Evolutionary conservation across 2,329 filamentous ascomycete species (phyloP).

Genomic region (Aureobasidium sp.): DNA sequence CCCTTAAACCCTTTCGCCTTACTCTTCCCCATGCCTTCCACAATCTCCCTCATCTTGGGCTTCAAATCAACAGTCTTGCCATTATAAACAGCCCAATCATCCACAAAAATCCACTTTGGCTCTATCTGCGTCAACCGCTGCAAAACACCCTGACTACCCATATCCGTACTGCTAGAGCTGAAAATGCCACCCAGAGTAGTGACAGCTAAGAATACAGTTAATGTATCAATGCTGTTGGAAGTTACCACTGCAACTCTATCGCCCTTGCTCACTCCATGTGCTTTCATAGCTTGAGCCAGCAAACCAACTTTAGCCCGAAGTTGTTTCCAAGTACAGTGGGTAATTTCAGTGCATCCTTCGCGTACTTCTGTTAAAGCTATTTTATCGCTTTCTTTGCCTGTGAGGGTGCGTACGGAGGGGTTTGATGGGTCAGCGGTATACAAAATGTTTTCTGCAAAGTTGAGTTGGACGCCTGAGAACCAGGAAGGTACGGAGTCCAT

Average conservation of each 20-base stretch:
- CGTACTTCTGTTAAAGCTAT: slow-evolving; percentile 65
- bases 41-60: slow-evolving; percentile 60
- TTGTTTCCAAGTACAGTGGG: slow-evolving; percentile 58
- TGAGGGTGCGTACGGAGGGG: slow-evolving; percentile 40
- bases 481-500: slow-evolving; percentile 67
- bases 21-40: slow-evolving; percentile 49
- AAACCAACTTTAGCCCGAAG: slow-evolving; percentile 51
- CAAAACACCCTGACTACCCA: slow-evolving; percentile 69
- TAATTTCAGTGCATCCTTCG: slow-evolving; percentile 50
- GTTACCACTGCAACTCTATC: slow-evolving; percentile 70
- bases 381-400: slow-evolving; percentile 61
- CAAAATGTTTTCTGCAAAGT: slow-evolving; percentile 74
- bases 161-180: slow-evolving; percentile 70
- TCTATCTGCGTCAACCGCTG: slow-evolving; percentile 67
- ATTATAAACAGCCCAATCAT: slow-evolving; percentile 73
- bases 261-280: slow-evolving; percentile 57
- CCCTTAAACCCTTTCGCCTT: slow-evolving; percentile 47
- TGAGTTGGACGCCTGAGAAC: slow-evolving; percentile 67
- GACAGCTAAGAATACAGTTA: slow-evolving; percentile 61
- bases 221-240: slow-evolving; percentile 65
- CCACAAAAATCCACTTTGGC: slow-evolving; percentile 74
- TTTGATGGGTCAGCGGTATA: slow-evolving; percentile 44
- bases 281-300: slow-evolving; percentile 58
- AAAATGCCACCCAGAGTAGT: slow-evolving; percentile 67
- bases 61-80: slow-evolving; percentile 65